Evolutionary conservation across 225 moss, liverwort and hornwort genomes (phyloP).

Genomic region (Bryoerythrophyllum caledonicum): DNA sequence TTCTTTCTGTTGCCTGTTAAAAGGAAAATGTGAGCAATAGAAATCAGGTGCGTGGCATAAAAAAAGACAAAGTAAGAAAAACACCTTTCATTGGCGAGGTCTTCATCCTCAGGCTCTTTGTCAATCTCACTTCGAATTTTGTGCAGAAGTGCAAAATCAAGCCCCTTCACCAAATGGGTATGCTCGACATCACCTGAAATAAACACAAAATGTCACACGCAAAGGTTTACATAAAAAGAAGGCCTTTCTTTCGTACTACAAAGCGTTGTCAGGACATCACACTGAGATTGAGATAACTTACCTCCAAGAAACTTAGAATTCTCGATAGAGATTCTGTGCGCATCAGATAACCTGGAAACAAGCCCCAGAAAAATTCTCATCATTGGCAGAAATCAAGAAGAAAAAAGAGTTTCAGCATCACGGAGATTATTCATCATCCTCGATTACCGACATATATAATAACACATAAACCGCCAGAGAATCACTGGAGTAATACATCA

Average conservation of each 20-base stretch:
- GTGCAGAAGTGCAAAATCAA: slow-evolving; percentile 97
- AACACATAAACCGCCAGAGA: background rate
- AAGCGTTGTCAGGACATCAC: slow-evolving; percentile 9
- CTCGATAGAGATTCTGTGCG: slow-evolving; percentile 96
- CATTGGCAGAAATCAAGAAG: background rate
- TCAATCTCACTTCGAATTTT: slow-evolving; percentile 99
- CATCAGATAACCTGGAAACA: slow-evolving; percentile 84
- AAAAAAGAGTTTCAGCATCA: background rate
- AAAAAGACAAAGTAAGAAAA: background rate
- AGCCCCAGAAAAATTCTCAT: slow-evolving; percentile 4
- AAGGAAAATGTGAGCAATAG: slow-evolving; percentile 9
- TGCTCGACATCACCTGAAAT: slow-evolving; percentile 98
- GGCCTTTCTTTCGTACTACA: slow-evolving; percentile 4
- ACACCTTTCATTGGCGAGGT: slow-evolving; percentile 79
- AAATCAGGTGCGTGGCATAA: background rate
- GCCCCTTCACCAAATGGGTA: slow-evolving; percentile 99
- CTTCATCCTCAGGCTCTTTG: slow-evolving; percentile 94
- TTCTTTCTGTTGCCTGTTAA: slow-evolving; percentile 79
- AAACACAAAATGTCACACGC: slow-evolving; percentile 9
- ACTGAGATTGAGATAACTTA: slow-evolving; percentile 23
- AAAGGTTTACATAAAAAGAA: slow-evolving; percentile 16
- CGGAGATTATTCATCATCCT: background rate
- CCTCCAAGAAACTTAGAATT: slow-evolving; percentile 99
- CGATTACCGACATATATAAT: too few relatives aligned
- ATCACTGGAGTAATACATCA: slow-evolving; percentile 4